Evolutionary conservation across 129 eudicot species (phyloP).

Genomic region (Ambrosia trifida): DNA sequence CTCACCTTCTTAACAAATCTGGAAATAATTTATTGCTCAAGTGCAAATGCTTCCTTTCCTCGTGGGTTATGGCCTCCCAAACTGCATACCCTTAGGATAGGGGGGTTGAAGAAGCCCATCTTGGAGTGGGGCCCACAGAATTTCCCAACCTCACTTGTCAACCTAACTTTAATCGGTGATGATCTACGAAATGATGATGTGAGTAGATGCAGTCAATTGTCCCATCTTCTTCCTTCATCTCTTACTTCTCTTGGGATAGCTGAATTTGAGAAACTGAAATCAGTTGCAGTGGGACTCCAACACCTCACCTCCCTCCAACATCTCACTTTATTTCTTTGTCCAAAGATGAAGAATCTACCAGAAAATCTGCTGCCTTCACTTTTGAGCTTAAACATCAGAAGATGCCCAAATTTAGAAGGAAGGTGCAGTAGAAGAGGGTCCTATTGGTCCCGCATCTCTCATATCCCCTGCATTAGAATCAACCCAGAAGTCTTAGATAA

Average conservation of each 20-base stretch:
- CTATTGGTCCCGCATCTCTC: conserved; percentile 11
- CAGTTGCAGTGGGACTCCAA: background rate
- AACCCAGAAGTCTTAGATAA: no score
- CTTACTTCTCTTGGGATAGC: background rate
- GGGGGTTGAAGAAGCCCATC: background rate
- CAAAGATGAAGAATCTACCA: conserved; percentile 7
- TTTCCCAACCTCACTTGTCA: conserved; percentile 20
- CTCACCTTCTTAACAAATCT: background rate
- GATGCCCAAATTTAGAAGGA: conserved; percentile 12
- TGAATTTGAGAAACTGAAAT: background rate
- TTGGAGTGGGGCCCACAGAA: conserved; percentile 20
- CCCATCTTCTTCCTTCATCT: conserved; percentile 24
- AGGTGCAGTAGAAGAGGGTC: conserved; percentile 2
- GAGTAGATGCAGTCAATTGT: background rate
- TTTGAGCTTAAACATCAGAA: background rate
- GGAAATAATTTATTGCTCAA: background rate
- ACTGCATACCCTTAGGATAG: background rate
- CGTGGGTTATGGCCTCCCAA: conserved; percentile 29
- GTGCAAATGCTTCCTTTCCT: conserved; percentile 10
- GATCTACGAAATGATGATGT: background rate
- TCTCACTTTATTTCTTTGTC: accelerated
- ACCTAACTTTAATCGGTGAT: background rate
- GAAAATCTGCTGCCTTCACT: background rate
- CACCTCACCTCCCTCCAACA: conserved; percentile 31
- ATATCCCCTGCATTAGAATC: no score